These are phyloP conservation scores for Linanthus parryae DNA, from an alignment of 148 eudicot genomes.

Conservation along the genomic window DNA sequence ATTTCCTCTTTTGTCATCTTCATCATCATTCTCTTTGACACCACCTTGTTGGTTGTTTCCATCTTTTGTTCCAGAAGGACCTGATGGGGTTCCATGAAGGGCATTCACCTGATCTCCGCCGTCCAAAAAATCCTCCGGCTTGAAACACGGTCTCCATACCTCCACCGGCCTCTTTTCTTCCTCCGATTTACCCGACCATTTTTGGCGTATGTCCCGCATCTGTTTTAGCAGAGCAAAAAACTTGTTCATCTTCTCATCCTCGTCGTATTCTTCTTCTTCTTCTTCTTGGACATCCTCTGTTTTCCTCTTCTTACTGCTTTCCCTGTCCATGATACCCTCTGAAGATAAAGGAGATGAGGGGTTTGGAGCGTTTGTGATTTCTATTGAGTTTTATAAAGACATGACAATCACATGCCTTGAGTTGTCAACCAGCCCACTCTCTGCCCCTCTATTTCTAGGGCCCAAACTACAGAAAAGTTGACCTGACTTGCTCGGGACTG, in stretches of 20 bases:
- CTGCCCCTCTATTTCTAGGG: too few species aligned
- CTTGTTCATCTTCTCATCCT: conserved; percentile 24
- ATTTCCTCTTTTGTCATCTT: neutral
- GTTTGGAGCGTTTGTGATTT: too few species aligned
- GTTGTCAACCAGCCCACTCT: too few species aligned
- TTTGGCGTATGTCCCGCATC: conserved; percentile 4
- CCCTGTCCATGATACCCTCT: conserved; percentile 8
- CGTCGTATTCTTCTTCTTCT: conserved; percentile 14
- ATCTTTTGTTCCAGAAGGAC: conserved; percentile 10
- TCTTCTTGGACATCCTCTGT: too few species aligned
- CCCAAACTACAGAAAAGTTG: too few species aligned
- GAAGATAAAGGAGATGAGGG: too few species aligned
- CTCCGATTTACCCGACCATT: neutral
- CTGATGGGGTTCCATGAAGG: conserved; percentile 10
- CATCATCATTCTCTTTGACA: conserved; percentile 11
- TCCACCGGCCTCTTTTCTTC: neutral
- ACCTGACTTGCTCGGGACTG: too few species aligned
- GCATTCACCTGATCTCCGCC: neutral
- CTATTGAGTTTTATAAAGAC: too few species aligned
- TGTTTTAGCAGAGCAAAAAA: conserved; percentile 21
- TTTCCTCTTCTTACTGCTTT: conserved; percentile 19
- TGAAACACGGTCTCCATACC: conserved; percentile 18
- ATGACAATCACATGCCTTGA: too few species aligned
- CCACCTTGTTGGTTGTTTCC: too few species aligned
- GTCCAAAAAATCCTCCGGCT: conserved; percentile 20